These are phyloP conservation scores for Eucalyptus microcorys DNA, from an alignment of 345 rosid species.

Conservation along the genomic window DNA sequence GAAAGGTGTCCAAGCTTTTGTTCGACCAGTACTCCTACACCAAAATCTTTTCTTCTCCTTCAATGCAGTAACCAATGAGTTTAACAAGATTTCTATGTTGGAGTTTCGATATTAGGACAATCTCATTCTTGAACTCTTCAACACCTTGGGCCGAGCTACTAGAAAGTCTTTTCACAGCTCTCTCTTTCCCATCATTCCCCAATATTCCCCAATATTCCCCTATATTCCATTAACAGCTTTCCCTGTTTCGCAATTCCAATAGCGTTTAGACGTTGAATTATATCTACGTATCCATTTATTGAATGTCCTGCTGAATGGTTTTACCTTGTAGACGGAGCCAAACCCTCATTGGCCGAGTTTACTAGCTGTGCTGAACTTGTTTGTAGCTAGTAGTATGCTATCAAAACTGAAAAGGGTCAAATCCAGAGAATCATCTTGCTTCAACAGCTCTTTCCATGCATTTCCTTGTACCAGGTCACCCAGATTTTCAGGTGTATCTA, in stretches of 20 bases:
- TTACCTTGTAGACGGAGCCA: conserved; percentile 1
- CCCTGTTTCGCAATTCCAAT: conserved; percentile 19
- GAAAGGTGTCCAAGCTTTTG: neutral
- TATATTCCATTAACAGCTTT: no score
- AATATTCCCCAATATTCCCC: no score
- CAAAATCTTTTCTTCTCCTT: conserved; percentile 42
- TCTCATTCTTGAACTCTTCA: conserved; percentile 46
- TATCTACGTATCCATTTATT: neutral
- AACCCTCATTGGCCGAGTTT: neutral
- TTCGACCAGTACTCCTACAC: conserved; percentile 20
- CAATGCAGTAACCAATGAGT: conserved; percentile 44
- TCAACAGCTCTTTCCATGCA: neutral
- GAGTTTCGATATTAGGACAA: conserved; percentile 35
- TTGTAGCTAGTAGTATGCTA: neutral
- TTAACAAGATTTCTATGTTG: conserved; percentile 62
- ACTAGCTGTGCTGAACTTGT: neutral
- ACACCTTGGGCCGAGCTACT: conserved; percentile 47
- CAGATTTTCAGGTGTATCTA: neutral
- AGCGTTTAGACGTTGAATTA: neutral
- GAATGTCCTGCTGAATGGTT: neutral
- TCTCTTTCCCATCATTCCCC: conserved; percentile 14
- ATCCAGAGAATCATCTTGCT: neutral
- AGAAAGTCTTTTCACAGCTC: conserved; percentile 56
- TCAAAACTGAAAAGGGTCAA: neutral
- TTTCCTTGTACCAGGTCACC: neutral